Conservation (phyloP, 768 basidiomycete genomes). For the Tricholoma flavovirens region DNA sequence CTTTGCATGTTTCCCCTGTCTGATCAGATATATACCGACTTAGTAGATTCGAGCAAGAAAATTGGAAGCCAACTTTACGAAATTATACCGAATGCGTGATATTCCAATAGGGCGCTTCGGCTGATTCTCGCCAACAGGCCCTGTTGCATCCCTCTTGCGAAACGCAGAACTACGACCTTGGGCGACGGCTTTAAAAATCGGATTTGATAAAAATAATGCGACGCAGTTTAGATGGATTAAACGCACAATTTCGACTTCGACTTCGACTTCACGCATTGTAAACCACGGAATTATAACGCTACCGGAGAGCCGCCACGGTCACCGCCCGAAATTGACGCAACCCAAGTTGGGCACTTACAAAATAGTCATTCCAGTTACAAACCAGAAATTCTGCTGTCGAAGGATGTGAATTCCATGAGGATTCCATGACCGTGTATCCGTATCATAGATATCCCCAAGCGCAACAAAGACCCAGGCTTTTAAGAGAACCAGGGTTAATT, state of each 20-base stretch:
- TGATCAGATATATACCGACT: conserved; percentile 19
- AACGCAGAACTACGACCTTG: conserved; percentile 74
- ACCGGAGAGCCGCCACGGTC: not conserved
- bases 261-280: conserved; percentile 68
- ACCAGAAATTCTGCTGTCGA: conserved; percentile 77
- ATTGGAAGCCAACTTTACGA: conserved; percentile 46
- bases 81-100: conserved; percentile 81
- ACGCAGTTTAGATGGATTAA: not conserved
- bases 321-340: conserved; percentile 8
- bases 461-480: conserved; percentile 68
- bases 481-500: conserved; percentile 5
- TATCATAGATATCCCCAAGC: conserved; percentile 60
- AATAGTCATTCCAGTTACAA: conserved; percentile 63
- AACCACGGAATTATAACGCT: conserved; percentile 75
- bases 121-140: conserved; percentile 75
- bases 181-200: conserved; percentile 66
- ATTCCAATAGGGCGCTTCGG: conserved; percentile 72
- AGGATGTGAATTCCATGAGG: conserved; percentile 52
- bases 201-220: conserved; percentile 1
- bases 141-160: conserved; percentile 84
- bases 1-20: conserved; percentile 66
- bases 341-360: conserved; percentile 41
- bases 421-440: conserved; percentile 51
- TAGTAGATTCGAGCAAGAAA: not conserved
- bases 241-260: conserved; percentile 71